phyloP scores from a whole-genome alignment of 2,329 filamentous ascomycete species.

The Magnaporthiopsis incrustans region DNA sequence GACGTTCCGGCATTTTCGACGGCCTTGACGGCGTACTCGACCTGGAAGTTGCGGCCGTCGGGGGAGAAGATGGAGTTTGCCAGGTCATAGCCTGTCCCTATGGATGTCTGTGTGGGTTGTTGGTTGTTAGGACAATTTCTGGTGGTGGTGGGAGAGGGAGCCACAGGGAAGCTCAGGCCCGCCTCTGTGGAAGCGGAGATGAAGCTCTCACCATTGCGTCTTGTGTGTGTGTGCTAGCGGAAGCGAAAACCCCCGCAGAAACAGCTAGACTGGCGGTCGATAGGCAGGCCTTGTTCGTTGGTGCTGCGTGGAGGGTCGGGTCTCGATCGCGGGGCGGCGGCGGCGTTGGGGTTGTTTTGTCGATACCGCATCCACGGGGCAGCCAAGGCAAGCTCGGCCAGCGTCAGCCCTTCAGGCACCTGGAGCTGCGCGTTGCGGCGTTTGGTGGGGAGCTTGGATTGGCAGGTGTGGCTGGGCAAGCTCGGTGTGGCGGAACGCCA shows the following conservation, averaged over 20 bases:
- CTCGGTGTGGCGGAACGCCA: not conserved
- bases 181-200: not conserved
- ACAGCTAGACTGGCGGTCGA: not conserved
- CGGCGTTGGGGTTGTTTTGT: not conserved
- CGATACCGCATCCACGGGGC: not conserved
- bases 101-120: conserved; percentile 69
- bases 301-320: not conserved
- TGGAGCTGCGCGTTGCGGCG: conserved; percentile 13
- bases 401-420: conserved; percentile 10
- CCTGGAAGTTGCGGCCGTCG: conserved; percentile 97
- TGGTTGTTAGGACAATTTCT: conserved; percentile 11
- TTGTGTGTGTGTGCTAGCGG: not conserved
- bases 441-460: not conserved
- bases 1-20: conserved; percentile 97
- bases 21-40: conserved; percentile 97
- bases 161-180: not conserved
- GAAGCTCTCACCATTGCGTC: conserved; percentile 7
- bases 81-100: conserved; percentile 99
- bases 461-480: not conserved
- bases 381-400: not conserved
- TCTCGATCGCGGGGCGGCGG: too few species aligned
- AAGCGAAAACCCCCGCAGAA: not conserved
- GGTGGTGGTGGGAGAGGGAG: not conserved
- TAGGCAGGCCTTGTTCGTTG: not conserved
- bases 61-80: conserved; percentile 99